phyloP scores from a whole-genome alignment of 805 yeast species.

The Maudiozyma bulderi region DNA sequence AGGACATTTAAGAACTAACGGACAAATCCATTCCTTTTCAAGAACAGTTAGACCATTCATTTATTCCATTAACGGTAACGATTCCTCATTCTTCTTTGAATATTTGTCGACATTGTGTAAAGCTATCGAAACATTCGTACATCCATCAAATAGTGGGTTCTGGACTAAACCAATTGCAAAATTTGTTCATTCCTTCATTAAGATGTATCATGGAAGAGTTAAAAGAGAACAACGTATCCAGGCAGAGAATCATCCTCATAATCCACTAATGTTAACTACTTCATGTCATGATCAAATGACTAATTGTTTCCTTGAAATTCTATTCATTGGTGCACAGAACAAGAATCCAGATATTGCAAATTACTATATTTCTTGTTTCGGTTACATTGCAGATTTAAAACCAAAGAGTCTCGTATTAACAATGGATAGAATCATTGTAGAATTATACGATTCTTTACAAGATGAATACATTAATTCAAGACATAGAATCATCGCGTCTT shows the following conservation, averaged over 20 bases:
- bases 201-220: conserved; percentile 49
- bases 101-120: conserved; percentile 46
- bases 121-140: conserved; percentile 70
- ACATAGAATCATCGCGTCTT: conserved; percentile 69
- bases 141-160: conserved; percentile 82
- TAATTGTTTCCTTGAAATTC: conserved; percentile 37
- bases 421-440: conserved; percentile 48
- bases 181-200: conserved; percentile 50
- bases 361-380: conserved; percentile 49
- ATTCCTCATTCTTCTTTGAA: conserved; percentile 39
- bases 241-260: conserved; percentile 13
- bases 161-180: conserved; percentile 71
- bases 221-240: conserved; percentile 40
- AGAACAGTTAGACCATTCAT: conserved; percentile 41
- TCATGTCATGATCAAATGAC: conserved; percentile 30
- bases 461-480: conserved; percentile 60
- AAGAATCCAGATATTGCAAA: conserved; percentile 52
- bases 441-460: conserved; percentile 66
- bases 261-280: conserved; percentile 19
- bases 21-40: conserved; percentile 35
- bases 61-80: conserved; percentile 49
- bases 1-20: conserved; percentile 32
- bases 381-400: conserved; percentile 52
- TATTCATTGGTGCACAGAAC: conserved; percentile 67
- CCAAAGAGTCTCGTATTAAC: conserved; percentile 38